Conservation (phyloP, 352 stramenopile genomes). For the Globisporangium paroecandrum region DNA sequence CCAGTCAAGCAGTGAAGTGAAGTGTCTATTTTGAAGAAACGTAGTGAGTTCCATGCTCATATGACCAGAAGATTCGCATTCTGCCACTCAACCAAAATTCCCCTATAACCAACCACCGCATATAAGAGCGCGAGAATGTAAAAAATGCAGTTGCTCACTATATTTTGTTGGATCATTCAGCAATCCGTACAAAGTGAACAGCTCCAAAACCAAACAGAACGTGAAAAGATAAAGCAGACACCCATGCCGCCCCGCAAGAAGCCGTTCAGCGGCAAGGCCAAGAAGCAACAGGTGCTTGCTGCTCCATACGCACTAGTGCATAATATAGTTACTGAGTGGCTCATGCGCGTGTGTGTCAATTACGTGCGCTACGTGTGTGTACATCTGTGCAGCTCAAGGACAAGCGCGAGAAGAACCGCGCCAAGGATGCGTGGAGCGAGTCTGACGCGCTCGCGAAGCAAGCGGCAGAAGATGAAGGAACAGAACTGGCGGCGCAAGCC, state of each 20-base stretch:
- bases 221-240: not conserved
- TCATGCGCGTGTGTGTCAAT: not conserved
- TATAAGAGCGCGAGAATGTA: not conserved
- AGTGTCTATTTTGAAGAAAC: conserved; percentile 4
- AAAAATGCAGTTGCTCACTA: not conserved
- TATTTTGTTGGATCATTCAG: not conserved
- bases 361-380: not conserved
- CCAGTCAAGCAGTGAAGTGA: not conserved
- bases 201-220: not conserved
- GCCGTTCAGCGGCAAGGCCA: conserved; percentile 85
- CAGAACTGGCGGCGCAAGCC: not conserved
- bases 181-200: not conserved
- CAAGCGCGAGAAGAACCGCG: conserved; percentile 67
- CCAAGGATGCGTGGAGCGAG: conserved; percentile 24
- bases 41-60: not conserved
- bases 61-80: not conserved
- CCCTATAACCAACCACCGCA: not conserved
- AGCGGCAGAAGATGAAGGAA: conserved; percentile 17
- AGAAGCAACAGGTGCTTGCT: conserved; percentile 74
- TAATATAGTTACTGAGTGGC: too few relatives aligned
- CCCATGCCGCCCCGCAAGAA: conserved; percentile 54
- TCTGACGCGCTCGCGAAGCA: conserved; percentile 16
- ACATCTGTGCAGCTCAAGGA: conserved; percentile 44
- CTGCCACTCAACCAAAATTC: not conserved
- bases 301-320: not conserved